Evolutionary conservation across 305 asterid species (phyloP), one percentile per base, ranked within the genome.

Genomic region (Solanum hybrid): DNA sequence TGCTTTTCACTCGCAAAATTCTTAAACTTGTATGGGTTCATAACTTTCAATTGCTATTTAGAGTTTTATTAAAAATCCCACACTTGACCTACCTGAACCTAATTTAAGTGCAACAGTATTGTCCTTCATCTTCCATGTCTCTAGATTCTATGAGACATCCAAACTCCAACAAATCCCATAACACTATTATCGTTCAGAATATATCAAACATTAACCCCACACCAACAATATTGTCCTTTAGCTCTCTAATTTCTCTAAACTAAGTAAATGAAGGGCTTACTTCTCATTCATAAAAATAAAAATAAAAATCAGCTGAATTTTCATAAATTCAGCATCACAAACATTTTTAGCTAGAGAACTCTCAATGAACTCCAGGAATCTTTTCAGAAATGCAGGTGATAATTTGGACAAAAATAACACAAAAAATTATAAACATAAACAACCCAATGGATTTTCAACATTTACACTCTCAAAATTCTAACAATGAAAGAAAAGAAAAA

Each of bases 311-410:
- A 36, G 10, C n/a, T n/a, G n/a, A n/a, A n/a, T n/a, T n/a, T n/a
- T n/a, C n/a, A n/a, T n/a, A n/a, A n/a, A n/a, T n/a, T n/a, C n/a
- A n/a, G n/a, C n/a, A n/a, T n/a, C 38, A 36, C 38, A 36, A 36
- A 36, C 38, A 36, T 36, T 94, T 89, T 90, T 89, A 60, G 88
- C 81, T 69, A 96, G 92, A 69, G 98, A 92, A 88, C 92, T 91
- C 90, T 95, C 97, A 56, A 95, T 92, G 93, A 96, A 96, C 92
- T 90, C 95, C 89, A 97, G 92, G 90, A 96, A 92, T 86, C 88
- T 95, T 86, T 93, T 98, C 93, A 95, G 81, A 88, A 94, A 92
- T 89, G 93, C 89, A 89, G 93, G 88, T 85, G 95, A 92, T 78
- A 91, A 90, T 87, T 82, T 45, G 84, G 82, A 89, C 93, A 40